Conservation (phyloP, 495 filamentous ascomycete species). For the Daldinia vernicosa region DNA sequence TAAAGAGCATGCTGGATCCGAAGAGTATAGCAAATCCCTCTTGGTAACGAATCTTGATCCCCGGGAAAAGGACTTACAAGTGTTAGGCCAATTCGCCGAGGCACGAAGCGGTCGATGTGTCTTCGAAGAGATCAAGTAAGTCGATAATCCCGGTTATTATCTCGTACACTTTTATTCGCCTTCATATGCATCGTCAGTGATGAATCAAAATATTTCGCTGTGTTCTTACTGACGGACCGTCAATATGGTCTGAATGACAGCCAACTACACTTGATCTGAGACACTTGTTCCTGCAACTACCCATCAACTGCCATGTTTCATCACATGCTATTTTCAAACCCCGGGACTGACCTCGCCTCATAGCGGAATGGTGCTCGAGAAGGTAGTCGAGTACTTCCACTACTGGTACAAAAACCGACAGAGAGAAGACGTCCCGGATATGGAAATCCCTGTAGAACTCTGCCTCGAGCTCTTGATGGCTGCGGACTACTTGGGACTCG, state of each 20-base stretch:
- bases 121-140: constrained; percentile 78
- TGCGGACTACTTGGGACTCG: constrained; percentile 70
- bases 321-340: neutral
- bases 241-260: constrained; percentile 56
- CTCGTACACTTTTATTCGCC: neutral
- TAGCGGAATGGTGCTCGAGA: constrained; percentile 85
- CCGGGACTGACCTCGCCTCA: constrained; percentile 13
- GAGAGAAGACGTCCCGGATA: constrained; percentile 81
- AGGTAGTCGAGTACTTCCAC: constrained; percentile 90
- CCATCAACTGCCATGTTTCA: neutral
- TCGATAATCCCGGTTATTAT: constrained; percentile 18
- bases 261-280: constrained; percentile 70
- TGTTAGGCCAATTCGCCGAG: constrained; percentile 75
- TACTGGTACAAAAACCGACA: constrained; percentile 87
- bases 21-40: constrained; percentile 62
- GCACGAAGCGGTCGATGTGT: constrained; percentile 68
- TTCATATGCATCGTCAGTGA: constrained; percentile 43
- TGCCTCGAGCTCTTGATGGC: constrained; percentile 84
- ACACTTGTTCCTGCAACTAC: neutral
- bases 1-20: constrained; percentile 86
- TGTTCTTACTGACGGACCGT: constrained; percentile 54
- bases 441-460: constrained; percentile 81
- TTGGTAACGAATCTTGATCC: neutral
- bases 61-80: constrained; percentile 18
- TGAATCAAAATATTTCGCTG: constrained; percentile 54